Conservation (phyloP, 495 filamentous ascomycete species). For the Lasiosphaeriaceae sp. region DNA sequence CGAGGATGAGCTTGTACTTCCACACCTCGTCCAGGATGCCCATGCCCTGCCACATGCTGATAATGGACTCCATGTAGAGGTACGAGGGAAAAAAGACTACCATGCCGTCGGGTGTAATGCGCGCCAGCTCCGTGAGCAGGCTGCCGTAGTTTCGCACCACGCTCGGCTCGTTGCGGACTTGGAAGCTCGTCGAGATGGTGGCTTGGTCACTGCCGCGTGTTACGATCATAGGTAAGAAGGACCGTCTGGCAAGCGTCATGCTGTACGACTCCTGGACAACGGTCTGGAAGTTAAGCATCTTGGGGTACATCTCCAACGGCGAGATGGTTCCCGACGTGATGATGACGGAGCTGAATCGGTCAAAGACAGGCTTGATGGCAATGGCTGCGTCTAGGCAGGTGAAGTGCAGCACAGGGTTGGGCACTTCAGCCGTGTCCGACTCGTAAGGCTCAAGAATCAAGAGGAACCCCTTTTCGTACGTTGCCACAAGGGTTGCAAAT, state of each 20-base stretch:
- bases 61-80: conserved; percentile 98
- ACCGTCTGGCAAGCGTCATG: conserved; percentile 93
- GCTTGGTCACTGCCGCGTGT: conserved; percentile 93
- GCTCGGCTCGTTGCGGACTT: conserved; percentile 89
- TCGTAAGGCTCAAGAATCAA: conserved; percentile 96
- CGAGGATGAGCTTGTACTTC: conserved; percentile 98
- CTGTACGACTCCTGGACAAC: conserved; percentile 94
- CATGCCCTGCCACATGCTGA: conserved; percentile 99
- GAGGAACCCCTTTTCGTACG: conserved; percentile 95
- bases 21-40: conserved; percentile 95
- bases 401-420: conserved; percentile 93
- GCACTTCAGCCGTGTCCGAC: conserved; percentile 90
- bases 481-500: conserved; percentile 95
- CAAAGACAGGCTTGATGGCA: conserved; percentile 96
- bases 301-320: conserved; percentile 97
- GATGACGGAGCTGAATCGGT: conserved; percentile 95
- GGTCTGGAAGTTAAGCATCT: conserved; percentile 89
- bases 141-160: conserved; percentile 95
- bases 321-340: conserved; percentile 98
- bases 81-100: conserved; percentile 99
- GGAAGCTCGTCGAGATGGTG: conserved; percentile 83
- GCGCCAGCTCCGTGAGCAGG: conserved; percentile 87
- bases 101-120: conserved; percentile 92
- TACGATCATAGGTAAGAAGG: conserved; percentile 96
- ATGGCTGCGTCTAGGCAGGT: conserved; percentile 97